Evolutionary conservation across 495 filamentous ascomycete species (phyloP), one percentile per base, ranked within the genome.

Genomic region (Daldinia grandis): DNA sequence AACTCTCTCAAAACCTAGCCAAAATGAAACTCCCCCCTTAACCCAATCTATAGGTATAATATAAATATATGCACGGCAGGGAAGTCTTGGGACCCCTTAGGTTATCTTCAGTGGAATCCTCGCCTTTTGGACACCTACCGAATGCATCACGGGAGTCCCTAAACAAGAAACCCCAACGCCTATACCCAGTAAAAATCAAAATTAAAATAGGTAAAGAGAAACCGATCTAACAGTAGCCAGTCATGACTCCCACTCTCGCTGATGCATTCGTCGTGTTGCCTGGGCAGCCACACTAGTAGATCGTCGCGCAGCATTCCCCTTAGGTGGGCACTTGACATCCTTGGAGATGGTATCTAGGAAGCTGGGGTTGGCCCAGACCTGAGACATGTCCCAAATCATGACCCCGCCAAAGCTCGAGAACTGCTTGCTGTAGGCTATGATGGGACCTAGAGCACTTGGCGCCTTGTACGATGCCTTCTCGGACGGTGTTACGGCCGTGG

Each of bases 321-420:
- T 56, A 17, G 70, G 56, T 0, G 56, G 17, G 24, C 54, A 62
- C 58, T 73, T 73, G 17, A 73, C 44, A 15, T 62, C 62, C 42
- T 33, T 55, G 27, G 65, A 27, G 17, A 73, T 7, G 27, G 62
- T 28, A 35, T 65, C 65, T 62, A 91, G 72, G 69, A 89, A 89
- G 6, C 85, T 87, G 4, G 74, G 9, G 68, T 91, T 92, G 40
- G 76, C 78, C 63, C 84, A 86, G 5, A 85, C 85, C 77, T 90
- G 88, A 8, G 78, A 85, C 60, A 84, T 84, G 81, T 92, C 90
- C 90, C 89, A 92, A 66, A 90, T 78, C 90, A 91, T 91, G 5
- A 91, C 85, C 14, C 90, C 90, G 4, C 88, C 89, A 65, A 91
- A 89, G 73, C 85, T 89, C 0, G 76, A 64, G 70, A 87, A 88